A percentile compares a stretch with the other conserved stretches of the same genome.
phyloP scores from a whole-genome alignment of 352 stramenopile species.

The Globisporangium ultimum region DNA sequence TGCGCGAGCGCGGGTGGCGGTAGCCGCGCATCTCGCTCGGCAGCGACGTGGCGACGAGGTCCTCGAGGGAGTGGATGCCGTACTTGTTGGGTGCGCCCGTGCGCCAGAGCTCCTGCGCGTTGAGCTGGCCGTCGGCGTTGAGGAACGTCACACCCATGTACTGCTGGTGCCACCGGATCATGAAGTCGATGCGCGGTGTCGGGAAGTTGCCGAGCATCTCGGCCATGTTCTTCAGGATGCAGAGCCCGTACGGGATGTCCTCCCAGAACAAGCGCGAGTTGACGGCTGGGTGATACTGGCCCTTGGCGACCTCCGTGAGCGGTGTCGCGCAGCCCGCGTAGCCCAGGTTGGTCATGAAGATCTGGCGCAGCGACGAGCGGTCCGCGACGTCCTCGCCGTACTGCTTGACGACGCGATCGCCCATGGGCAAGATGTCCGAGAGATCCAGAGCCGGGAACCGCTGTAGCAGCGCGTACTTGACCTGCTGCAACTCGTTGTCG shows the following conservation, averaged over 20 bases:
- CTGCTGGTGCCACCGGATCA: slow-evolving; percentile 93
- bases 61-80: slow-evolving; percentile 87
- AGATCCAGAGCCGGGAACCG: slow-evolving; percentile 90
- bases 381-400: slow-evolving; percentile 91
- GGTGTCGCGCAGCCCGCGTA: slow-evolving; percentile 89
- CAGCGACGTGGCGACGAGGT: slow-evolving; percentile 88
- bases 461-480: slow-evolving; percentile 88
- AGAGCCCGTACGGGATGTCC: slow-evolving; percentile 90
- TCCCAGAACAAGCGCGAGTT: slow-evolving; percentile 91
- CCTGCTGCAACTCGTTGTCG: slow-evolving; percentile 92
- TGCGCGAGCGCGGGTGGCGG: slow-evolving; percentile 84
- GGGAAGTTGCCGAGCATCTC: slow-evolving; percentile 92
- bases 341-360: slow-evolving; percentile 89
- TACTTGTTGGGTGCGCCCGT: slow-evolving; percentile 90
- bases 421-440: slow-evolving; percentile 89
- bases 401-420: slow-evolving; percentile 88
- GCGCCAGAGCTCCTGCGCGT: slow-evolving; percentile 83
- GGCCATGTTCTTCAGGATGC: slow-evolving; percentile 93
- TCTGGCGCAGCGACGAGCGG: slow-evolving; percentile 83
- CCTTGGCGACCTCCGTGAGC: slow-evolving; percentile 73
- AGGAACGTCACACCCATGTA: slow-evolving; percentile 89
- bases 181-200: slow-evolving; percentile 90
- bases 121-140: slow-evolving; percentile 83
- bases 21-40: slow-evolving; percentile 86
- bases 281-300: slow-evolving; percentile 77